Evolutionary conservation across 2,329 filamentous ascomycete genomes (phyloP).

Genomic region (Claviceps capensis): DNA sequence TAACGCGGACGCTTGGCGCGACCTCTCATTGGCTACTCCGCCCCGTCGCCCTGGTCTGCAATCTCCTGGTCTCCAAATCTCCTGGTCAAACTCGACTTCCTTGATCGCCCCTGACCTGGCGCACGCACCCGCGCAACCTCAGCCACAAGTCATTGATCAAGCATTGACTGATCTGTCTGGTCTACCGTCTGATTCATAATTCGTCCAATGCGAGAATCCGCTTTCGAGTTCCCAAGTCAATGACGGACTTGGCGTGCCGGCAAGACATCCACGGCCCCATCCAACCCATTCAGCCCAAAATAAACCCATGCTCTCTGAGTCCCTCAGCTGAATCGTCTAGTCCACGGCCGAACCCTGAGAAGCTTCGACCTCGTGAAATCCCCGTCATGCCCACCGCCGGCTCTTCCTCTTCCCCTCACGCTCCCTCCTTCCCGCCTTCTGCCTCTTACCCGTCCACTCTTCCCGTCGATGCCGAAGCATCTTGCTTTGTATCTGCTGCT

Average conservation of each 20-base stretch:
- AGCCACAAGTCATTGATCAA: background rate
- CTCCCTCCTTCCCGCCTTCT: background rate
- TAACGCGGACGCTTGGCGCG: background rate
- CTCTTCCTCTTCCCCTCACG: background rate
- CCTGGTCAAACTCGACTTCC: background rate
- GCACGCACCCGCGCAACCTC: constrained; percentile 1
- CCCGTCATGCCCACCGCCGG: constrained; percentile 7
- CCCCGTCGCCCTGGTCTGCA: background rate
- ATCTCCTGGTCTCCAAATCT: background rate
- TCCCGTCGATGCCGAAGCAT: background rate
- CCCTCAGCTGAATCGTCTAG: background rate
- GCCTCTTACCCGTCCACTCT: background rate
- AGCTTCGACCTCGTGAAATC: constrained; percentile 3
- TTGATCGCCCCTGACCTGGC: background rate
- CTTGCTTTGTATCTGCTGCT: constrained; percentile 1
- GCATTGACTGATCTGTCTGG: background rate
- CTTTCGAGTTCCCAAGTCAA: background rate
- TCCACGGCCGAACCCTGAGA: constrained; percentile 1
- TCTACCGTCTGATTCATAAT: background rate
- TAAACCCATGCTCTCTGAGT: constrained; percentile 1
- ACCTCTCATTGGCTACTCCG: constrained; percentile 1
- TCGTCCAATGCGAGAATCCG: too few relatives aligned
- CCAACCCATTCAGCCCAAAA: background rate
- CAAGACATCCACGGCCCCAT: background rate
- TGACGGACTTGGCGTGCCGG: constrained; percentile 1